Conservation (phyloP, 179 eudicot genomes). For the Spergularia azorica region DNA sequence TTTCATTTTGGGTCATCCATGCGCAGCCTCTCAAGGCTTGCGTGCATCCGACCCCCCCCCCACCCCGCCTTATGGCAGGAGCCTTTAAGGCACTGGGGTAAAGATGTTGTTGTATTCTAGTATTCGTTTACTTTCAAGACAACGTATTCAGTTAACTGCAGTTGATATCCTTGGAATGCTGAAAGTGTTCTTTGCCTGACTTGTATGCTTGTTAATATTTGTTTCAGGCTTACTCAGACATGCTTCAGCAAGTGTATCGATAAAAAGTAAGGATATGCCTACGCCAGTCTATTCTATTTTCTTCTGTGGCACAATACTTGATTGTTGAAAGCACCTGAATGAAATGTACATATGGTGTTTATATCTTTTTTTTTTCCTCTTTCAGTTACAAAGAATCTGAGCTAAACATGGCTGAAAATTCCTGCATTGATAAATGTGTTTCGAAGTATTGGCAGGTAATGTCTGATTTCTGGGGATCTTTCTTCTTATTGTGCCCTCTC, state of each 20-base stretch:
- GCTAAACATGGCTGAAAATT: slow-evolving; percentile 91
- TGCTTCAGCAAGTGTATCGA: slow-evolving; percentile 87
- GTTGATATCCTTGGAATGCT: neutral
- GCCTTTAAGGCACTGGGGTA: too few relatives aligned
- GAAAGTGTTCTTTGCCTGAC: slow-evolving; percentile 10
- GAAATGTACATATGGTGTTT: neutral
- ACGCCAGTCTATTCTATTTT: neutral
- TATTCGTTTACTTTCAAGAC: too few relatives aligned
- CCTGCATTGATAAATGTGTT: slow-evolving; percentile 94
- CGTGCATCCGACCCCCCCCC: too few relatives aligned
- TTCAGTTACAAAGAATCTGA: slow-evolving; percentile 89
- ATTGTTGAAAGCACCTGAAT: neutral
- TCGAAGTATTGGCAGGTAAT: slow-evolving; percentile 96
- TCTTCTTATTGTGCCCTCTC: slow-evolving; percentile 5
- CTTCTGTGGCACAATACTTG: neutral
- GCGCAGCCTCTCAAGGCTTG: too few relatives aligned
- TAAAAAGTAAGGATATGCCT: slow-evolving; percentile 48
- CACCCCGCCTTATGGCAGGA: too few relatives aligned
- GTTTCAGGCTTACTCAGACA: slow-evolving; percentile 84
- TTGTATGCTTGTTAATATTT: slow-evolving; percentile 19
- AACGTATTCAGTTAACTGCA: neutral
- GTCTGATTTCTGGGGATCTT: slow-evolving; percentile 11
- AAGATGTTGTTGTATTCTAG: too few relatives aligned
- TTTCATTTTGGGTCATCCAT: too few relatives aligned
- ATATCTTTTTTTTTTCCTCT: slow-evolving; percentile 11